Percentiles rank a stretch among this genome's conserved stretches.
Evolutionary conservation across 2,329 filamentous ascomycete species (phyloP).

Genomic region (Aureobasidium lini): DNA sequence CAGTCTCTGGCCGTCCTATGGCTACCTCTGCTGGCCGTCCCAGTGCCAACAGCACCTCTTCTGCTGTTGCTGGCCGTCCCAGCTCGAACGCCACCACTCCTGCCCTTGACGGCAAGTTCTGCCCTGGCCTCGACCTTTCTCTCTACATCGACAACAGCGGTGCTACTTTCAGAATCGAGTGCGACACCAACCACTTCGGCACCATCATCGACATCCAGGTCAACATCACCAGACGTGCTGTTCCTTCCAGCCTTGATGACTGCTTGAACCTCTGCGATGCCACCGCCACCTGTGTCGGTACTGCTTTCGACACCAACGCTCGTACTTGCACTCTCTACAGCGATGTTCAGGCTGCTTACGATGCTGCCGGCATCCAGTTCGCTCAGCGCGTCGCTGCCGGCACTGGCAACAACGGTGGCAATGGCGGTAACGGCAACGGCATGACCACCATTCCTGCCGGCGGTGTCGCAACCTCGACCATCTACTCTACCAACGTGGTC

Average conservation of each 20-base stretch:
- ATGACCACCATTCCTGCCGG: constrained; percentile 1
- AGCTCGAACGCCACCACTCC: not conserved
- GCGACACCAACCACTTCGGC: constrained; percentile 13
- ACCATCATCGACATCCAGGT: not conserved
- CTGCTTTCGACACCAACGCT: constrained; percentile 35
- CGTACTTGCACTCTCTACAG: constrained; percentile 22
- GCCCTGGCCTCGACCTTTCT: constrained; percentile 11
- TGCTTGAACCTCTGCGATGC: constrained; percentile 12
- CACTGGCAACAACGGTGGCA: not conserved
- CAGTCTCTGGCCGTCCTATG: not conserved
- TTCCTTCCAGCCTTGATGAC: constrained; percentile 9
- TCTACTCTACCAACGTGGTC: constrained; percentile 15
- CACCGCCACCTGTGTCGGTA: constrained; percentile 34
- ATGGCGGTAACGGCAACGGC: not conserved
- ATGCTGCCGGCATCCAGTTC: not conserved
- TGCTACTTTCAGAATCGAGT: constrained; percentile 5
- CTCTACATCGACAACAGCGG: constrained; percentile 4
- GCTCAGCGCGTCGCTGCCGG: constrained; percentile 4
- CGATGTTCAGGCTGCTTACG: constrained; percentile 9
- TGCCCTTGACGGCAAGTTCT: constrained; percentile 11
- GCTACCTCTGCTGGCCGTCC: not conserved
- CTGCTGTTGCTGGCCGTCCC: not conserved
- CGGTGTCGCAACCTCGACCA: constrained; percentile 12
- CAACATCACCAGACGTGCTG: constrained; percentile 8
- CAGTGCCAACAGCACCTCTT: not conserved